Evolutionary conservation across 192 early-diverging fungal genomes (phyloP).

Genomic region (Mortierella alpina): DNA sequence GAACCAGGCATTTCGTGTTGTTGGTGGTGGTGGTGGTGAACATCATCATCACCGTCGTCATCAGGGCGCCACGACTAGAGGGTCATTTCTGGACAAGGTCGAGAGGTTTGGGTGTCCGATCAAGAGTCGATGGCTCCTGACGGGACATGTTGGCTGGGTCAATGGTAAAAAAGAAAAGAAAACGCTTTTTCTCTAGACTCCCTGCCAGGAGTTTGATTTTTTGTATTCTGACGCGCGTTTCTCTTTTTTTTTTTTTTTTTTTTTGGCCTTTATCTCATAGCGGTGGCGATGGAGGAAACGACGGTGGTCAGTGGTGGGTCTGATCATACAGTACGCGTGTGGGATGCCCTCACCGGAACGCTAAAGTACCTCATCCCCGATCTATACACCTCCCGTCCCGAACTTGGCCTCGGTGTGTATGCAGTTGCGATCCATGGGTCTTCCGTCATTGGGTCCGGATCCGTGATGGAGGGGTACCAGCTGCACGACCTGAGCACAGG

Average conservation of each 20-base stretch:
- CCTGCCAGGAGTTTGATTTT: too few species aligned
- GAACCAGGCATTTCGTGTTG: not conserved
- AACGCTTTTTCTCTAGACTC: not conserved
- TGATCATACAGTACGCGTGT: conserved; percentile 33
- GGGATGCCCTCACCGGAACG: conserved; percentile 34
- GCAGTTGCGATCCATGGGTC: conserved; percentile 20
- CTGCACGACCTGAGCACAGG: conserved; percentile 21
- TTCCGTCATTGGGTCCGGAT: conserved; percentile 20
- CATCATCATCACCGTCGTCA: too few species aligned
- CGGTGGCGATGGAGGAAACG: conserved; percentile 38
- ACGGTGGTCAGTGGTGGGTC: conserved; percentile 44
- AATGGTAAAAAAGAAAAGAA: conserved; percentile 30
- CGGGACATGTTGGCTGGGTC: conserved; percentile 45
- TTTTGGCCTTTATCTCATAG: not conserved
- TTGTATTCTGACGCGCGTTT: not conserved
- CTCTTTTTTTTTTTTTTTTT: not conserved
- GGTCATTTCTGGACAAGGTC: conserved; percentile 8
- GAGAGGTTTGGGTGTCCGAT: conserved; percentile 27
- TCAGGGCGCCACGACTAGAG: too few species aligned
- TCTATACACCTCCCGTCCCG: conserved; percentile 20
- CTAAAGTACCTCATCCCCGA: conserved; percentile 6
- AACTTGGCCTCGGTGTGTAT: conserved; percentile 28
- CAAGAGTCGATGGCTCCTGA: not conserved
- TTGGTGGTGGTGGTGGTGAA: not conserved
- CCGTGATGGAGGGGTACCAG: conserved; percentile 36